Base-by-base conservation (phyloP, 305 asterid genomes). In the Solanum aculeatissimum region DNA sequence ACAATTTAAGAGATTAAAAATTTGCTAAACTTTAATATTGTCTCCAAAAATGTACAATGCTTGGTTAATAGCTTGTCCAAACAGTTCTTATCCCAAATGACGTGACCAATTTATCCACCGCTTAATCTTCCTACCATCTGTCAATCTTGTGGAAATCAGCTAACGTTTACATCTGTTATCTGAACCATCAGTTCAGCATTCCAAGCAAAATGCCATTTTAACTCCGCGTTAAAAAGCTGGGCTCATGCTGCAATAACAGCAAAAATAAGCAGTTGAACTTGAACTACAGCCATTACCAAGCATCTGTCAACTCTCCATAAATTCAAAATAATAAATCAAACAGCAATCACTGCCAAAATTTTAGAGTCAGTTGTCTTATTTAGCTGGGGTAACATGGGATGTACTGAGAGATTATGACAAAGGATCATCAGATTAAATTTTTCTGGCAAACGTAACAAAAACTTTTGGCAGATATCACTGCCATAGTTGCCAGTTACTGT, bases 131-230 rank as follows among this genome's bases (percentile, higher is more conserved):
- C 90, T 93, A 92, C 90, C 92, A 90, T 90, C 92, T 89, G 88
- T 90, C 91, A 89, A 93, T 84, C 97, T 81, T 89, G 94, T 87
- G 92, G 97, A 87, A 91, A 95, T 91, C 97, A 93, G 97, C 93
- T 83, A 91, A 92, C 93, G 88, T 92, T 89, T 93, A 93, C 94
- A 89, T 93, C 95, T 86, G 94, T 90, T 91, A 93, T 94, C 97
- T 86, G 96, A 91, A 91, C 92, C 97, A 90, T 93, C 96, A 91
- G 88, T 89, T 92, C 97, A 93, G 94, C 97, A 90, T 89, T 91
- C 94, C 95, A 91, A 89, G 93, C 89, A 91, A 92, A 92, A 88
- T 87, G 95, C 87, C 94, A 91, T 86, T 90, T 78, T 91, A 91
- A 89, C 94, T 91, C 94, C 93, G 84, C 57, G 87, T 89, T 92